Percentiles rank a stretch among this genome's conserved stretches.
Evolutionary conservation across 2,329 filamentous ascomycete genomes (phyloP).

Genomic region (Botryotinia calthae): DNA sequence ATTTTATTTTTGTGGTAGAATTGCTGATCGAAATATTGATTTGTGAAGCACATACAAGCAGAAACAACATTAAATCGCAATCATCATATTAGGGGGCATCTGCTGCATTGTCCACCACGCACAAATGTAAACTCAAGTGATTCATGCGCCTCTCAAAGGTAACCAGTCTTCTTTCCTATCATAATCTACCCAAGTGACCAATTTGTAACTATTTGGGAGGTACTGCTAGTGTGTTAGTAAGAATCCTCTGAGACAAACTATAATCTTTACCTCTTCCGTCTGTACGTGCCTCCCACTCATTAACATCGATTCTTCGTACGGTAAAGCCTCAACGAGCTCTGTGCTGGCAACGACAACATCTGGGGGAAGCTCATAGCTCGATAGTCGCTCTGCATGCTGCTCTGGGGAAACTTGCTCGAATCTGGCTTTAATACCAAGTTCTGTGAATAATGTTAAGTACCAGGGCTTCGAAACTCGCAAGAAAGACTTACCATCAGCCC

Average conservation of each 20-base stretch:
- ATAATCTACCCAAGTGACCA: background rate
- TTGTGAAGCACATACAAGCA: background rate
- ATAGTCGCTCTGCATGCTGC: background rate
- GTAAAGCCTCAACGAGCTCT: constrained; percentile 4
- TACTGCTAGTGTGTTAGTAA: background rate
- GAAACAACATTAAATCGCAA: background rate
- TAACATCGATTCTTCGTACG: background rate
- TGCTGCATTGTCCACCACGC: background rate
- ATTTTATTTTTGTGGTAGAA: background rate
- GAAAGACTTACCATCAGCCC: background rate
- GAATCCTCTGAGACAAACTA: background rate
- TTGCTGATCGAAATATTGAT: background rate
- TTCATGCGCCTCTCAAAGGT: background rate
- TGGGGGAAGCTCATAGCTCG: background rate
- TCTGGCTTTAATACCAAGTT: background rate
- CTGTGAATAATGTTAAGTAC: background rate
- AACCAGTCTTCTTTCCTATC: background rate
- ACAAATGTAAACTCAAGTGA: background rate
- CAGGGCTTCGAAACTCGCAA: background rate
- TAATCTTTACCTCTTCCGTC: background rate
- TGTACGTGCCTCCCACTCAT: constrained; percentile 5
- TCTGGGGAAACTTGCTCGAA: constrained; percentile 1
- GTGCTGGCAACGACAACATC: background rate
- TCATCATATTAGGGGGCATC: background rate
- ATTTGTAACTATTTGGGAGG: background rate